A percentile compares a stretch with the other conserved stretches of the same genome.
Evolutionary conservation across 768 basidiomycete genomes (phyloP).

Genomic region (Neoboletus subvelutipes): DNA sequence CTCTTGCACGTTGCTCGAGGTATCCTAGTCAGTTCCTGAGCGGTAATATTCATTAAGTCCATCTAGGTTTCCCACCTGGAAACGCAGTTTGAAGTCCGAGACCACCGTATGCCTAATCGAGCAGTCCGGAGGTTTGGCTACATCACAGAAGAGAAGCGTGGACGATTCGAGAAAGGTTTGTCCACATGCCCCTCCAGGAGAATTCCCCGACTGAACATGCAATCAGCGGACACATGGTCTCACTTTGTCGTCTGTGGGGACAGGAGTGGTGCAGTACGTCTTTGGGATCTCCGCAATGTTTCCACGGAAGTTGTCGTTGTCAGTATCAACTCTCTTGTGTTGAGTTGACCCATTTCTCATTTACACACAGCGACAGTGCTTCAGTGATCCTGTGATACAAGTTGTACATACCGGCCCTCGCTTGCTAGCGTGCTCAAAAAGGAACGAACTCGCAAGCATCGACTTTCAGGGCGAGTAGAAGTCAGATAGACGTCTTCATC

Average conservation of each 20-base stretch:
- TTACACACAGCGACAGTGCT: conserved; percentile 33
- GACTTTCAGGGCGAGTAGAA: conserved; percentile 19
- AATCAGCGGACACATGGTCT: conserved; percentile 30
- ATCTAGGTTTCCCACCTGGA: conserved; percentile 49
- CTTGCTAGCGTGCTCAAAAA: conserved; percentile 41
- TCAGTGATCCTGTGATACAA: conserved; percentile 39
- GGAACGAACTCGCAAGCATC: conserved; percentile 35
- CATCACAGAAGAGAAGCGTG: conserved; percentile 35
- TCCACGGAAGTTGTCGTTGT: conserved; percentile 27
- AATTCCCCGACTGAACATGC: conserved; percentile 15
- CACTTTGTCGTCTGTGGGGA: conserved; percentile 45
- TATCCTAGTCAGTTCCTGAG: conserved; percentile 18
- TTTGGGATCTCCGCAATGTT: conserved; percentile 50
- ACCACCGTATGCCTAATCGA: conserved; percentile 38
- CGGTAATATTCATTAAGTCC: neutral
- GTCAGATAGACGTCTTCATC: neutral
- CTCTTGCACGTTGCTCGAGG: conserved; percentile 46
- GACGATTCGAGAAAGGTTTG: conserved; percentile 47
- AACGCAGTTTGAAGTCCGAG: conserved; percentile 52
- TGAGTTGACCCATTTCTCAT: neutral
- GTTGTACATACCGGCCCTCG: conserved; percentile 35
- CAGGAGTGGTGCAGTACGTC: conserved; percentile 39
- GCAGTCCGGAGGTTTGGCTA: conserved; percentile 48
- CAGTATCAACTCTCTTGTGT: conserved; percentile 1
- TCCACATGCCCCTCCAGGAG: conserved; percentile 5